phyloP scores from a whole-genome alignment of 2,329 filamentous ascomycete species.

The Calonectria pauciramosa region DNA sequence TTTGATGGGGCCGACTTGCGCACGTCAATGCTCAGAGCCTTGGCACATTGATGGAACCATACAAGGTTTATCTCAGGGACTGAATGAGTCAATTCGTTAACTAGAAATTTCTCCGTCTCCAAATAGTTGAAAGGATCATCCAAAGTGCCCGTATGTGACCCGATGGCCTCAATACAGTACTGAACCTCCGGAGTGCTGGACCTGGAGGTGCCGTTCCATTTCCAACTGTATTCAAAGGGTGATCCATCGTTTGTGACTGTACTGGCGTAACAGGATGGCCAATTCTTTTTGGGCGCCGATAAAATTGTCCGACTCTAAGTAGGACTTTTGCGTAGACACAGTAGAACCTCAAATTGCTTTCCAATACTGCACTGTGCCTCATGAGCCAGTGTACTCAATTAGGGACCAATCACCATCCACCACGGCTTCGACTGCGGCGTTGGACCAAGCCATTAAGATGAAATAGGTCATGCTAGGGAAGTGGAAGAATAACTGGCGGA shows the following conservation, averaged over 20 bases:
- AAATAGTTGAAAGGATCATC: neutral
- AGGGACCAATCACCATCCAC: neutral
- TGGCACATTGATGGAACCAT: neutral
- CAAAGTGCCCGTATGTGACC: neutral
- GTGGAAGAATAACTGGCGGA: neutral
- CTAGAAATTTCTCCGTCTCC: neutral
- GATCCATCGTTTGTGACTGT: neutral
- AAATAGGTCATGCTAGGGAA: neutral
- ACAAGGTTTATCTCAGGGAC: neutral
- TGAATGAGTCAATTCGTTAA: neutral
- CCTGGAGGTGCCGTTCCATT: neutral
- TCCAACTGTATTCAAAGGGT: neutral
- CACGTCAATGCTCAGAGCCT: neutral
- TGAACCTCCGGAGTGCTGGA: neutral
- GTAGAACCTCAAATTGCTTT: neutral
- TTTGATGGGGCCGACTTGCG: neutral
- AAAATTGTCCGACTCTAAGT: neutral
- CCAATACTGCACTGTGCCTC: neutral
- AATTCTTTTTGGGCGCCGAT: neutral
- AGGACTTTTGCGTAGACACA: neutral
- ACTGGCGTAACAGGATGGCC: neutral
- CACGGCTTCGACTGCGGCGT: neutral
- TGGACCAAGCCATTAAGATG: neutral
- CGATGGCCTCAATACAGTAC: neutral
- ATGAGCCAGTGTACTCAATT: neutral